These are phyloP conservation scores for Xerocomellus amylosporus DNA, from an alignment of 768 basidiomycete genomes.

Conservation along the genomic window DNA sequence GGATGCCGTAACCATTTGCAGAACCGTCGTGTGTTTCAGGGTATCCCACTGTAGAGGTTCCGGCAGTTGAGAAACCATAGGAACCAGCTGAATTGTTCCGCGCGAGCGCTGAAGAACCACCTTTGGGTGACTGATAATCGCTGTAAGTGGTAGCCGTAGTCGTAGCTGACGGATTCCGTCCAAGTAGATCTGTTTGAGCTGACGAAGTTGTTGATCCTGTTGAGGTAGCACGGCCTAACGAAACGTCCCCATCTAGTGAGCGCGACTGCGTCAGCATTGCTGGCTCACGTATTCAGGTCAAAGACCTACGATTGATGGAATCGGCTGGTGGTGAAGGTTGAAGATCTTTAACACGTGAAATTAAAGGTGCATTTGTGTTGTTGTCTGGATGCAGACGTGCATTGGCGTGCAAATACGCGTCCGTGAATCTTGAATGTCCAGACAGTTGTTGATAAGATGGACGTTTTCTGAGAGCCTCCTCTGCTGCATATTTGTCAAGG, in stretches of 20 bases:
- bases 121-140: slow-evolving; percentile 18
- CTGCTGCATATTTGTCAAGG: slow-evolving; percentile 24
- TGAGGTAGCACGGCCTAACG: slow-evolving; percentile 28
- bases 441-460: slow-evolving; percentile 20
- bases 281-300: neutral
- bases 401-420: slow-evolving; percentile 12
- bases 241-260: slow-evolving; percentile 17
- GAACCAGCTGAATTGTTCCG: slow-evolving; percentile 19
- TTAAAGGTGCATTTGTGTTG: slow-evolving; percentile 4
- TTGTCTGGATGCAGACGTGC: slow-evolving; percentile 15
- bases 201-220: slow-evolving; percentile 31
- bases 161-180: slow-evolving; percentile 26
- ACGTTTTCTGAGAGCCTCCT: slow-evolving; percentile 13
- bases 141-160: slow-evolving; percentile 25
- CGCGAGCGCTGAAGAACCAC: slow-evolving; percentile 10
- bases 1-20: slow-evolving; percentile 17
- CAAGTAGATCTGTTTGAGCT: slow-evolving; percentile 21
- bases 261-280: slow-evolving; percentile 2
- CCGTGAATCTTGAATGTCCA: slow-evolving; percentile 20
- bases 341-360: slow-evolving; percentile 20
- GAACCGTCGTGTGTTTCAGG: slow-evolving; percentile 17
- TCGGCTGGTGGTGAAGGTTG: slow-evolving; percentile 23
- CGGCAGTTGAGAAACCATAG: slow-evolving; percentile 17
- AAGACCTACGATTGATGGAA: slow-evolving; percentile 22
- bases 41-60: slow-evolving; percentile 24